Evolutionary conservation across 108 stramenopile species (phyloP).

Genomic region (Nitzschia putrida): DNA sequence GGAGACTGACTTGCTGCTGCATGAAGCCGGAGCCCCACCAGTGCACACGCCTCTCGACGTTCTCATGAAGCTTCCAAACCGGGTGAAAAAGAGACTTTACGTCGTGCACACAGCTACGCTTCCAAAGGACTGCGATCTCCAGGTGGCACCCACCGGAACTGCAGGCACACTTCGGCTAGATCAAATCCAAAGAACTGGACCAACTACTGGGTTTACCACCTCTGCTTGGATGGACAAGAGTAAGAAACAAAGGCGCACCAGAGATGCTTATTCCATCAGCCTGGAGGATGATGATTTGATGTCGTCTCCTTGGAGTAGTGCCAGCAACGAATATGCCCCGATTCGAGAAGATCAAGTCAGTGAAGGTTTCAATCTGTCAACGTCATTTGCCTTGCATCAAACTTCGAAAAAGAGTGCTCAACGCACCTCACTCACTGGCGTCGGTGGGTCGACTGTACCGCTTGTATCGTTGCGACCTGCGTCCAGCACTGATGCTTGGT

Average conservation of each 20-base stretch:
- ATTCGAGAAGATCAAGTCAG: slow-evolving; percentile 24
- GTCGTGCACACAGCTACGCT: slow-evolving; percentile 90
- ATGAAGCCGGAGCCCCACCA: slow-evolving; percentile 92
- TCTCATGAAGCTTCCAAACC: slow-evolving; percentile 65
- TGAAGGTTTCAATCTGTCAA: neutral
- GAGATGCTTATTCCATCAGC: slow-evolving; percentile 11
- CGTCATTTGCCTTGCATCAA: slow-evolving; percentile 14
- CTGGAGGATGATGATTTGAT: slow-evolving; percentile 35
- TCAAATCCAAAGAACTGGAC: slow-evolving; percentile 33
- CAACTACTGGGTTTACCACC: slow-evolving; percentile 7
- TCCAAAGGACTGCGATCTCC: slow-evolving; percentile 65
- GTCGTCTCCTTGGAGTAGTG: slow-evolving; percentile 26
- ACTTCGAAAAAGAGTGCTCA: slow-evolving; percentile 3
- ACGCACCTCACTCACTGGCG: slow-evolving; percentile 20
- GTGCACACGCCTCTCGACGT: slow-evolving; percentile 91
- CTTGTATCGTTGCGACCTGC: slow-evolving; percentile 79
- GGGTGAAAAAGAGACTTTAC: slow-evolving; percentile 84
- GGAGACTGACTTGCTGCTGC: slow-evolving; percentile 83
- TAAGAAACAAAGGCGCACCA: slow-evolving; percentile 7
- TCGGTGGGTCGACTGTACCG: slow-evolving; percentile 37
- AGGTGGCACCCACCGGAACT: slow-evolving; percentile 88
- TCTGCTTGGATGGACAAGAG: slow-evolving; percentile 28
- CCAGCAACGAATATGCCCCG: slow-evolving; percentile 38
- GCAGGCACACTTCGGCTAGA: slow-evolving; percentile 83
- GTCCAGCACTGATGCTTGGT: slow-evolving; percentile 88